A percentile compares a stretch with the other conserved stretches of the same genome.
Evolutionary conservation across 2,329 filamentous ascomycete species (phyloP).

Genomic region (Aureobasidium zeae): DNA sequence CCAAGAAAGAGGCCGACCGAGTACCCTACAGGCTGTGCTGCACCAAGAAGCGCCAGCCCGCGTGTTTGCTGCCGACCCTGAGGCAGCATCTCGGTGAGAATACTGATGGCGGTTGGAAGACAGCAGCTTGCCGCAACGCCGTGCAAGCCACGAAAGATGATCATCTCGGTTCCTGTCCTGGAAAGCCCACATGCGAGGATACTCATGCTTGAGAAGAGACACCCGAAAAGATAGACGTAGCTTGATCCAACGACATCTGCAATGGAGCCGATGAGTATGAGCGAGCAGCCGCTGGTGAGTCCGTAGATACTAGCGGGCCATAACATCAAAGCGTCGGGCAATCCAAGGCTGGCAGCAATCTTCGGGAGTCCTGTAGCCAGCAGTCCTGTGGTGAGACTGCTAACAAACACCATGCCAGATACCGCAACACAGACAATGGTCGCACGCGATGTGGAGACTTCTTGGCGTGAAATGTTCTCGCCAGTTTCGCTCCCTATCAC

Average conservation of each 20-base stretch:
- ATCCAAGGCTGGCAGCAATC: background rate
- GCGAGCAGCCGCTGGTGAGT: constrained; percentile 41
- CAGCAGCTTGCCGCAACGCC: constrained; percentile 17
- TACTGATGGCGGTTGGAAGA: constrained; percentile 37
- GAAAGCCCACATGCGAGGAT: constrained; percentile 38
- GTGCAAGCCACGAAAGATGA: constrained; percentile 21
- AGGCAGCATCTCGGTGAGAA: constrained; percentile 40
- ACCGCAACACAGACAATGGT: background rate
- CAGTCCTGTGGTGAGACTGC: background rate
- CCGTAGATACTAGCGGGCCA: constrained; percentile 27
- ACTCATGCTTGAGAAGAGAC: constrained; percentile 34
- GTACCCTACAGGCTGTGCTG: constrained; percentile 43
- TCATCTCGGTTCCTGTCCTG: constrained; percentile 26
- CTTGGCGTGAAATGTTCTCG: background rate
- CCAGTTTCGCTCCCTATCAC: background rate
- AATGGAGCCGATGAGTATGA: constrained; percentile 43
- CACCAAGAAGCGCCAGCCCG: constrained; percentile 42
- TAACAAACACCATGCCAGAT: background rate
- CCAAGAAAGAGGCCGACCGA: constrained; percentile 42
- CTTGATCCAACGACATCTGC: constrained; percentile 43
- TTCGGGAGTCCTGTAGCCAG: constrained; percentile 2
- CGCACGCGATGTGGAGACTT: background rate
- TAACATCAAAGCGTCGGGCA: constrained; percentile 18
- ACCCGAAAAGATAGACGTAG: constrained; percentile 39
- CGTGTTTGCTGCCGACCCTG: constrained; percentile 39